phyloP scores from a whole-genome alignment of 495 filamentous ascomycete genomes.

The Margaritispora aquatica region DNA sequence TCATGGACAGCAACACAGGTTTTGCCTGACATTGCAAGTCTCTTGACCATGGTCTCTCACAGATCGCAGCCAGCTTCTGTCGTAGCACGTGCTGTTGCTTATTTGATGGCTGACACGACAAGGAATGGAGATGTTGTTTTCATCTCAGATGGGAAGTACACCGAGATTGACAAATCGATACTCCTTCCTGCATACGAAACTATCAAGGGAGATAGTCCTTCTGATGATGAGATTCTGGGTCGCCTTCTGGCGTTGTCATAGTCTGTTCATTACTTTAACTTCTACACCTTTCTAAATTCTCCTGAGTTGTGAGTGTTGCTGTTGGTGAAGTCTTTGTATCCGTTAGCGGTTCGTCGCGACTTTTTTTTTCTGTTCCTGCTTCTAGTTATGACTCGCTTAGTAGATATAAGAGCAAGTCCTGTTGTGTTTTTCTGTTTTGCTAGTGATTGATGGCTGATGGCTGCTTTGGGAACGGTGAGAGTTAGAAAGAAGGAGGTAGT shows the following conservation, averaged over 20 bases:
- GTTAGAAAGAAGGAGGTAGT: no score
- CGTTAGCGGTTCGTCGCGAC: no score
- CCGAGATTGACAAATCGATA: slow-evolving; percentile 32
- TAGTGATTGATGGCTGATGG: no score
- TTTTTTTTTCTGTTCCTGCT: no score
- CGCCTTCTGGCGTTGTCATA: neutral
- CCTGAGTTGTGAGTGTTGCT: no score
- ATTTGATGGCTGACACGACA: slow-evolving; percentile 30
- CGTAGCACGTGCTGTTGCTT: slow-evolving; percentile 34
- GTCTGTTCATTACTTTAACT: no score
- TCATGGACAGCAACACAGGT: slow-evolving; percentile 38
- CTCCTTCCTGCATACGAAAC: slow-evolving; percentile 11
- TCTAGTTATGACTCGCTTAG: no score
- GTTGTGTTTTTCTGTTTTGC: no score
- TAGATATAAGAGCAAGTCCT: no score
- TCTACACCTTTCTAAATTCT: no score
- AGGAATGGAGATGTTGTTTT: slow-evolving; percentile 35
- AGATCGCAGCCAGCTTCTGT: slow-evolving; percentile 28
- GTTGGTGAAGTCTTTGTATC: no score
- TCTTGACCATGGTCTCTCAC: slow-evolving; percentile 20
- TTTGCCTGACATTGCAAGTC: slow-evolving; percentile 19
- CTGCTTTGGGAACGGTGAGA: no score
- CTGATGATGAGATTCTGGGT: slow-evolving; percentile 4
- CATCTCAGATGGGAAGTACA: slow-evolving; percentile 31
- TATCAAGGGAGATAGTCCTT: slow-evolving; percentile 11